Base-by-base conservation (phyloP, 1,284 basidiomycete species). In the Ustilago hordei region DNA sequence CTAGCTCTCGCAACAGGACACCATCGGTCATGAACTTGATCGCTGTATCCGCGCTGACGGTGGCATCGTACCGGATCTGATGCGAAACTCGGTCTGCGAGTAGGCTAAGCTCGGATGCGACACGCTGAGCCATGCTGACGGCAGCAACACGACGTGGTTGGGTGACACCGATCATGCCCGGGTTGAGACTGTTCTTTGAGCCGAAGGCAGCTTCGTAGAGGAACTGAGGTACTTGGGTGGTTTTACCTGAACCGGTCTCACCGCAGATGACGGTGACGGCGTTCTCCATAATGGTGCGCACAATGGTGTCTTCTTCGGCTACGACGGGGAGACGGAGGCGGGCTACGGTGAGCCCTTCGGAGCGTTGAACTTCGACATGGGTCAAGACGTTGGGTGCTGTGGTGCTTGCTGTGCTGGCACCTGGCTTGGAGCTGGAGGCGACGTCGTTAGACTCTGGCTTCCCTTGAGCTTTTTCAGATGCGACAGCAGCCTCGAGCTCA, bases 11-110 rank as follows among this genome's bases (percentile, higher is more conserved):
- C 12, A 99, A 89, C 31, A 99, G 88, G 15, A 99, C 95, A 89
- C 97, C 97, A 83, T 99, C 97, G 2, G 97, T 99, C 96, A 99
- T 99, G 89, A 99, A 99, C 87, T 99, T 98, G 88, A 99, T 95
- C 8, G 91, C 91, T 0, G 97, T 99, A 31, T 91, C 89, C 0
- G 93, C 89, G 3, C 94, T 94, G 0, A 95, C 92, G 0, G 94
- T 98, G 0, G 94, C 93, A 74, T 98, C 96, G 86, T 99, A 99
- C 66, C 97, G 93, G 74, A 99, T 97, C 87, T 98, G 95, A 87
- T 99, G 95, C 0, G 96, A 95, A 2, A 99, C 93, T 23, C 90
- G 88, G 1, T 92, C 91, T 0, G 93, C 90, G 0, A 92, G 89
- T 9, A 98, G 88, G 5, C 92, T 92, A 11, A 99, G 89, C 87